A percentile compares a stretch with the other conserved stretches of the same genome.
These are phyloP conservation scores for Amaranthus tricolor DNA, from an alignment of 179 eudicot genomes.

Conservation along the genomic window DNA sequence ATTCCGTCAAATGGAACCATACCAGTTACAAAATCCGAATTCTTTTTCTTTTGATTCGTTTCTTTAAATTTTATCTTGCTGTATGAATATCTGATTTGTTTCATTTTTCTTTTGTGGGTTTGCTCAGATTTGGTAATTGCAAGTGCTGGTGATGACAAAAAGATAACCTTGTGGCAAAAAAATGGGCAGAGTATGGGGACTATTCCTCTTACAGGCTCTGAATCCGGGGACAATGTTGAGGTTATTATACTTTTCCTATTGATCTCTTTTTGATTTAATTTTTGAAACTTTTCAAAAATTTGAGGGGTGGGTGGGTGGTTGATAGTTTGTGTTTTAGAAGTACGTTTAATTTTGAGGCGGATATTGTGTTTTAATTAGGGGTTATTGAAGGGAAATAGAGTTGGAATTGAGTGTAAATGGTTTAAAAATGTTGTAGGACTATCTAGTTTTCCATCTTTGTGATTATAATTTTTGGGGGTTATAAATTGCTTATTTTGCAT, in stretches of 20 bases:
- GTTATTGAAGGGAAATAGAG: background rate
- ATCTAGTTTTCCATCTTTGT: no score
- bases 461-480: background rate
- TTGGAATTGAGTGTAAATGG: no score
- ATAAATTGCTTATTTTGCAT: background rate
- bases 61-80: background rate
- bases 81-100: background rate
- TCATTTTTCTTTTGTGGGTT: background rate
- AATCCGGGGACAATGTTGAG: conserved; percentile 64
- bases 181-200: conserved; percentile 79
- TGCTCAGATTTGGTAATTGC: conserved; percentile 87
- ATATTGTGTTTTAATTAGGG: background rate
- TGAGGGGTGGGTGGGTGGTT: background rate
- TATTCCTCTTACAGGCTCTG: conserved; percentile 53
- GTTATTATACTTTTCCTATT: conserved; percentile 26
- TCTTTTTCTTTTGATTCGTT: background rate
- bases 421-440: background rate
- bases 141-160: conserved; percentile 87
- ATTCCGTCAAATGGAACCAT: conserved; percentile 91
- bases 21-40: conserved; percentile 44
- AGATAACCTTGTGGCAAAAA: conserved; percentile 72
- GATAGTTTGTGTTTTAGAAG: background rate
- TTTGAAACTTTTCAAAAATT: background rate
- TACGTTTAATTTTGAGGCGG: background rate
- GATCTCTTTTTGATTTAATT: background rate